Base-by-base conservation (phyloP, 139 green algal species). In the Mesostigma viride region DNA sequence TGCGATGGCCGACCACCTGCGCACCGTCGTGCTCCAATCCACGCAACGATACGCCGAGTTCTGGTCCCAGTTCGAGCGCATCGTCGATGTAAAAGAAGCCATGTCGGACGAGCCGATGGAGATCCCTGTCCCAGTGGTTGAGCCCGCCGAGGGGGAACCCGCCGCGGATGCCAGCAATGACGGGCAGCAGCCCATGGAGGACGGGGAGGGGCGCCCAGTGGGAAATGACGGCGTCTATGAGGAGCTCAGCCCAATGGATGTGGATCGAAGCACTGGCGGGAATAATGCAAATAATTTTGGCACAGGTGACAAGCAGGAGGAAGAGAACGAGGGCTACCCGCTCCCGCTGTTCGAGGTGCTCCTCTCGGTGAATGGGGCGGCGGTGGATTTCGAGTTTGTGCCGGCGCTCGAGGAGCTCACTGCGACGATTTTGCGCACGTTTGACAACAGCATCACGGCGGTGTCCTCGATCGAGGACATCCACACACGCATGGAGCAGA, bases 1-100 rank as follows among this genome's bases (percentile, higher is more conserved):
- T 46, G 34, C 76, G 24, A 89, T 89, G 83, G 66, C 66, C 1
- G 79, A 87, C 66, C 74, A 87, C 71, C 71, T 91, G 35, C 75
- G 79, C 4, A 81, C 67, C 2, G 71, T 78, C 17, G 79, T 85
- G 26, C 65, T 85, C 2, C 65, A 60, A 26, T 81, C 75, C 22
- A 70, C 86, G 31, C 20, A 46, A 8, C 35, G 45, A 20, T 87
- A 79, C 67, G 28, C 47, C 31, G 11, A 65, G 11, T 78, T 87
- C 40, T 89, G 78, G 78, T n/a, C 46, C 34, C 40, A 73, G 58
- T 91, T 83, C 33, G n/a, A n/a, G n/a, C n/a, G n/a, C n/a, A n/a
- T n/a, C n/a, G n/a, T n/a, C n/a, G n/a, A n/a, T n/a, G n/a, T n/a
- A n/a, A n/a, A n/a, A n/a, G n/a, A n/a, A n/a, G n/a, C n/a, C n/a